Percentiles rank a stretch among this genome's conserved stretches.
These are phyloP conservation scores for Ceratobasidium sp. DNA, from an alignment of 1,284 basidiomycete genomes.

Conservation along the genomic window DNA sequence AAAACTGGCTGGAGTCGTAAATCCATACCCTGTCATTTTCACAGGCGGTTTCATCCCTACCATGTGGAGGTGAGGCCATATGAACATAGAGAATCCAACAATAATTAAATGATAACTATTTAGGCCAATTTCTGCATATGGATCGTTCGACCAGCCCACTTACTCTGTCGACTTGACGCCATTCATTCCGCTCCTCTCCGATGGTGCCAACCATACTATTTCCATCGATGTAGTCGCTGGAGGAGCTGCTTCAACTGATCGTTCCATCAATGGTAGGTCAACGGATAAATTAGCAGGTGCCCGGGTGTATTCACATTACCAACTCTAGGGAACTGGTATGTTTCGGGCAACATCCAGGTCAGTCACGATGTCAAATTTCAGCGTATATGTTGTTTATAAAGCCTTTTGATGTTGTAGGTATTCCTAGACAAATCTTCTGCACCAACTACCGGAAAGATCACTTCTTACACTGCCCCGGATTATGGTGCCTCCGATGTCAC, in stretches of 20 bases:
- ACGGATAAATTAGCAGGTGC: neutral
- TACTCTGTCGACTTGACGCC: slow-evolving; percentile 82
- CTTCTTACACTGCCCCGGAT: slow-evolving; percentile 60
- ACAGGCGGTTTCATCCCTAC: slow-evolving; percentile 80
- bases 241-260: slow-evolving; percentile 69
- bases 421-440: slow-evolving; percentile 66
- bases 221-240: slow-evolving; percentile 66
- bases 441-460: slow-evolving; percentile 73
- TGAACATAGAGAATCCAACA: neutral
- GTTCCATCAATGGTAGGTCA: slow-evolving; percentile 59
- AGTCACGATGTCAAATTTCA: neutral
- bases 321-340: slow-evolving; percentile 68
- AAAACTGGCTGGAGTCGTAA: slow-evolving; percentile 72
- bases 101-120: neutral
- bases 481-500: slow-evolving; percentile 61
- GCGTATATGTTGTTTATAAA: neutral
- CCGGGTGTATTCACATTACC: neutral
- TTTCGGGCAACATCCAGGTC: slow-evolving; percentile 72
- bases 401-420: slow-evolving; percentile 47
- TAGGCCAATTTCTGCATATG: slow-evolving; percentile 79
- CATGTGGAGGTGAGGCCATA: slow-evolving; percentile 67
- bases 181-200: slow-evolving; percentile 73
- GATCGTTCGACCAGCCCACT: slow-evolving; percentile 77
- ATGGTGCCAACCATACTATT: slow-evolving; percentile 71
- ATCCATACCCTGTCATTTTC: slow-evolving; percentile 81